Conservation (phyloP, 768 basidiomycete species). For the Hericium erinaceus region DNA sequence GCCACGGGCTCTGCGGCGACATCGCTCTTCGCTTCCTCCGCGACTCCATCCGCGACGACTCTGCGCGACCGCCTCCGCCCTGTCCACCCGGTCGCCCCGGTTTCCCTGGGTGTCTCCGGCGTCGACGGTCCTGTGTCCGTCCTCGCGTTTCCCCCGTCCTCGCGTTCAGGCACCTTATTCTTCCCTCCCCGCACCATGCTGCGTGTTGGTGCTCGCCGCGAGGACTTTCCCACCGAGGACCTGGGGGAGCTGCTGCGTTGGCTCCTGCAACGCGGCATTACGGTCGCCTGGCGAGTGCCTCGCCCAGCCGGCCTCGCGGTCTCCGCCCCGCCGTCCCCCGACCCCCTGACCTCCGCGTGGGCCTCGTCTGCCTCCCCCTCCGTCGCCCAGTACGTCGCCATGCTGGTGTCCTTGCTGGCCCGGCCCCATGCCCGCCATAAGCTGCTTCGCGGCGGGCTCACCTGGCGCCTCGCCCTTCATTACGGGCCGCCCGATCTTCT, state of each 20-base stretch:
- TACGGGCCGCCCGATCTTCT: background rate
- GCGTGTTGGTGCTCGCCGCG: background rate
- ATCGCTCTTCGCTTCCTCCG: too few species aligned
- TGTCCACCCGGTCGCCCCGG: background rate
- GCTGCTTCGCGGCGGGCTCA: background rate
- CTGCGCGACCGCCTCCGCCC: background rate
- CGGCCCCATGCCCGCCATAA: background rate
- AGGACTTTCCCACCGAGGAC: background rate
- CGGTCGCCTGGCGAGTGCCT: background rate
- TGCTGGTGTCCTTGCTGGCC: background rate
- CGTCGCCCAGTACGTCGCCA: background rate
- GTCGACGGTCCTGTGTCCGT: background rate
- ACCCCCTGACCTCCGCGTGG: too few species aligned
- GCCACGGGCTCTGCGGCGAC: too few species aligned
- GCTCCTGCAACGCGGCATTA: background rate
- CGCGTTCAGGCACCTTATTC: background rate
- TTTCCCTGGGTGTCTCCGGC: background rate
- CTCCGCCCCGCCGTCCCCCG: background rate
- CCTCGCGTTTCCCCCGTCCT: background rate
- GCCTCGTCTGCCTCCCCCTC: background rate
- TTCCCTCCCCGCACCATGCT: background rate
- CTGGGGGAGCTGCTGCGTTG: background rate
- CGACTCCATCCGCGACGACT: background rate
- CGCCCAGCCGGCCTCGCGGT: background rate
- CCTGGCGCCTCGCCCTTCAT: background rate